Evolutionary conservation across 2,329 filamentous ascomycete species (phyloP).

Genomic region (Xylariaceae sp.): DNA sequence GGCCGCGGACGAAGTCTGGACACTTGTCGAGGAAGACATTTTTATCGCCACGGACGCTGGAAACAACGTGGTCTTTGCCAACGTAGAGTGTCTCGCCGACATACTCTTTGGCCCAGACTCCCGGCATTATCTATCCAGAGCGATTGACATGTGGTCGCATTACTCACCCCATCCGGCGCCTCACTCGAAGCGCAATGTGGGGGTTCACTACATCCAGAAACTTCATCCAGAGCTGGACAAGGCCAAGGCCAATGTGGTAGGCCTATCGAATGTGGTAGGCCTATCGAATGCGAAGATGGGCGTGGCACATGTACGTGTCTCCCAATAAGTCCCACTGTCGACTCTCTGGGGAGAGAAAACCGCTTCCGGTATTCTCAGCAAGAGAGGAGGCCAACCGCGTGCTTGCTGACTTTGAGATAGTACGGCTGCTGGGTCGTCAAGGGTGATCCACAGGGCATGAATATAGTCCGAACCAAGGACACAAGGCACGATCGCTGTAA

Average conservation of each 20-base stretch:
- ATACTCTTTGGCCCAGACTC: constrained; percentile 7
- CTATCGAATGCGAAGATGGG: constrained; percentile 16
- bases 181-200: constrained; percentile 14
- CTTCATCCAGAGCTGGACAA: constrained; percentile 19
- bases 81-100: constrained; percentile 11
- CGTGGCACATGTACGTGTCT: constrained; percentile 17
- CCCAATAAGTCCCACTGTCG: no score
- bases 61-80: constrained; percentile 16
- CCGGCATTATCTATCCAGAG: constrained; percentile 2
- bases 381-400: no score
- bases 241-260: constrained; percentile 12
- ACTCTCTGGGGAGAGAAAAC: no score
- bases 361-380: no score
- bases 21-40: constrained; percentile 9
- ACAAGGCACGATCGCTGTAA: no score
- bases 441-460: constrained; percentile 7
- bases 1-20: constrained; percentile 6
- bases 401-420: no score
- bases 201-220: constrained; percentile 13
- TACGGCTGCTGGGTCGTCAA: constrained; percentile 16
- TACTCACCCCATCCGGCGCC: constrained; percentile 13
- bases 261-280: constrained; percentile 9
- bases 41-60: constrained; percentile 11
- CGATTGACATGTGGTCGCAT: constrained; percentile 15
- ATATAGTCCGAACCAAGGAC: constrained; percentile 3